Percentiles rank a stretch among this genome's conserved stretches.
These are phyloP conservation scores for Francoa sonchifolia DNA, from an alignment of 441 rosid genomes.

Conservation along the genomic window DNA sequence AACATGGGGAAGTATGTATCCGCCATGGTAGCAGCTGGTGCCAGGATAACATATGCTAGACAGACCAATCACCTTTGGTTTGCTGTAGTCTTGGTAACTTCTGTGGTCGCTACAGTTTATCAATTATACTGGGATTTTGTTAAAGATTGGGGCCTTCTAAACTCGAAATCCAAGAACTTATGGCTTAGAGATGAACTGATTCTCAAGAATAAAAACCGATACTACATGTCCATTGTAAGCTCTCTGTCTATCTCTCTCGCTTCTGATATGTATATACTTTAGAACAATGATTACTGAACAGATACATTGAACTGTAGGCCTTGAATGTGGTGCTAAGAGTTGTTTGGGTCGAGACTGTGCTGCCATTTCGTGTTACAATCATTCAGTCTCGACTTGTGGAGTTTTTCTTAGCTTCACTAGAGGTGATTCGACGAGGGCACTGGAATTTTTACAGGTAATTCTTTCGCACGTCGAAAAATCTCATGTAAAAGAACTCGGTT, in stretches of 20 bases:
- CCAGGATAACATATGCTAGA: conserved; percentile 60
- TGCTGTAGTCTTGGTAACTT: conserved; percentile 46
- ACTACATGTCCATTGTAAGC: conserved; percentile 74
- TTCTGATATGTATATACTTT: too few relatives aligned
- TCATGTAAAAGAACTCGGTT: not conserved
- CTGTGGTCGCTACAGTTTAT: conserved; percentile 58
- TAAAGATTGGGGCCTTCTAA: conserved; percentile 85
- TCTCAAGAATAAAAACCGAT: conserved; percentile 52
- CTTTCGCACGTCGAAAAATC: not conserved
- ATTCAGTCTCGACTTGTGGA: conserved; percentile 61
- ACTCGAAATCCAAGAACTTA: conserved; percentile 55
- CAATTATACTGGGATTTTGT: conserved; percentile 97
- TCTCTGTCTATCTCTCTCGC: not conserved
- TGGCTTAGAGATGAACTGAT: conserved; percentile 84
- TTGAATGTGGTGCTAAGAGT: conserved; percentile 66
- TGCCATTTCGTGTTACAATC: conserved; percentile 33
- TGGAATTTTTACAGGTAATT: conserved; percentile 92
- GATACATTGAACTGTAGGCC: conserved; percentile 28
- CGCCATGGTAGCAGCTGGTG: conserved; percentile 94
- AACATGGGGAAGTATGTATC: conserved; percentile 98
- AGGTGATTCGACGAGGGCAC: conserved; percentile 88
- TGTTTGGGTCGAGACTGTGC: conserved; percentile 75
- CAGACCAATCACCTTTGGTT: conserved; percentile 46
- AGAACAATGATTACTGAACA: not conserved
- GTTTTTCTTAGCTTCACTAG: conserved; percentile 76